These are phyloP conservation scores for Talaromyces islandicus DNA, from an alignment of 2,329 filamentous ascomycete species.

Conservation along the genomic window DNA sequence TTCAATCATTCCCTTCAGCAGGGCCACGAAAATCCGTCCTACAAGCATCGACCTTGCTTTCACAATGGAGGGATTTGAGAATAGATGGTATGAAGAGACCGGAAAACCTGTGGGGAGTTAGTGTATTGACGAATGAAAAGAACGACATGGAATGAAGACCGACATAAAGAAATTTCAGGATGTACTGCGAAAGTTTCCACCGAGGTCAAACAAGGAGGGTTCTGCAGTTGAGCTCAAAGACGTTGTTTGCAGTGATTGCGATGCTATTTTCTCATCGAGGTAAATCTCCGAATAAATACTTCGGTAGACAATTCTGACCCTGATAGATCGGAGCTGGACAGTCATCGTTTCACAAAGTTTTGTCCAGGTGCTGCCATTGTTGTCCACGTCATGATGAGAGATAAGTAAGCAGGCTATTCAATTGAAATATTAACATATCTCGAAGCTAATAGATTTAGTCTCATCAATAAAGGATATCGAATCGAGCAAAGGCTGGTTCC, in stretches of 20 bases:
- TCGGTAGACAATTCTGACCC: neutral
- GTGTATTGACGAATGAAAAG: neutral
- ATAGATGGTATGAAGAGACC: slow-evolving; percentile 2
- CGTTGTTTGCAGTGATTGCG: slow-evolving; percentile 22
- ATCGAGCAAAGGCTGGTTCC: slow-evolving; percentile 23
- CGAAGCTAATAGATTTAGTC: slow-evolving; percentile 9
- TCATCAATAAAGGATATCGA: slow-evolving; percentile 27
- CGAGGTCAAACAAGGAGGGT: slow-evolving; percentile 20
- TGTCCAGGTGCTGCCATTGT: slow-evolving; percentile 23
- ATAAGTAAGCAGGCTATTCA: slow-evolving; percentile 17
- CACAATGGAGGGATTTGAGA: slow-evolving; percentile 5
- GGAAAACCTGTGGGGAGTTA: neutral
- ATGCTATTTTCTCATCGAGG: slow-evolving; percentile 25
- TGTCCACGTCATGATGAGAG: slow-evolving; percentile 26
- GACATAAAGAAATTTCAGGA: slow-evolving; percentile 21
- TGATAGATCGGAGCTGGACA: slow-evolving; percentile 19
- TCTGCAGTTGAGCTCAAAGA: slow-evolving; percentile 16
- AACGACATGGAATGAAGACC: neutral
- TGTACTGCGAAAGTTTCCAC: slow-evolving; percentile 22
- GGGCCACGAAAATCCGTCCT: slow-evolving; percentile 8
- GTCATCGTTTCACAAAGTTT: slow-evolving; percentile 23
- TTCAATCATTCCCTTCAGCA: slow-evolving; percentile 1
- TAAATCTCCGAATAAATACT: slow-evolving; percentile 6
- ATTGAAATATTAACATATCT: neutral
- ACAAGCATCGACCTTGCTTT: slow-evolving; percentile 9